phyloP scores from a whole-genome alignment of 2,329 filamentous ascomycete genomes.

The Talaromyces sp. region DNA sequence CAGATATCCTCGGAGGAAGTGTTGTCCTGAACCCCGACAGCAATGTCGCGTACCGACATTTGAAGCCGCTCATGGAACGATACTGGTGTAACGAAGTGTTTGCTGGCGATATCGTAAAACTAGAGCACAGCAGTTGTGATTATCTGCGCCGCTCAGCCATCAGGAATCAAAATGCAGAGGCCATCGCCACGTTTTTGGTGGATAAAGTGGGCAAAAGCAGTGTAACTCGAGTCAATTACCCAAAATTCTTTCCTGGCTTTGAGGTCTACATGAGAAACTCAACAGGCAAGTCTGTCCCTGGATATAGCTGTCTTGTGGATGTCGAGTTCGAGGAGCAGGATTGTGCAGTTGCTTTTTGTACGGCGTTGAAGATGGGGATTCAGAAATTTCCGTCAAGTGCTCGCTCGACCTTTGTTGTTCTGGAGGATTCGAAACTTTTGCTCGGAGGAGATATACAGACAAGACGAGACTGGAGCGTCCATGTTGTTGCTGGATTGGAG shows the following conservation, averaged over 20 bases:
- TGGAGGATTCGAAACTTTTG: neutral
- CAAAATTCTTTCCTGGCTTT: neutral
- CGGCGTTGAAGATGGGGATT: neutral
- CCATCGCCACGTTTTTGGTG: neutral
- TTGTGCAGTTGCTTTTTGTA: neutral
- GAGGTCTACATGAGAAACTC: neutral
- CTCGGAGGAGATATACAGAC: too few species aligned
- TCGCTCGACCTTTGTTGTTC: neutral
- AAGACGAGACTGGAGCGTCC: neutral
- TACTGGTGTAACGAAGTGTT: neutral
- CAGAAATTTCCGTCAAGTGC: neutral
- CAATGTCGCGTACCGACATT: neutral
- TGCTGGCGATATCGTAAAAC: neutral
- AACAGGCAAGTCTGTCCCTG: neutral
- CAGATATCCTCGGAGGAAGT: conserved; percentile 53
- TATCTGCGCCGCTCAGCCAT: neutral
- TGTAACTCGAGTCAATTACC: neutral
- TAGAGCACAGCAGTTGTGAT: neutral
- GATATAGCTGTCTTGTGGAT: neutral
- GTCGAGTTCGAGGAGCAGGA: neutral
- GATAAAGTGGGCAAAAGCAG: neutral
- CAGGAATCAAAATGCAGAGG: neutral
- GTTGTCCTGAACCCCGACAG: conserved; percentile 43
- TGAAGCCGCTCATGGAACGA: neutral
- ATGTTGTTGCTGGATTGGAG: neutral